Conservation (phyloP, 805 yeast species). For the Vanderwaltozyma yarrowii region DNA sequence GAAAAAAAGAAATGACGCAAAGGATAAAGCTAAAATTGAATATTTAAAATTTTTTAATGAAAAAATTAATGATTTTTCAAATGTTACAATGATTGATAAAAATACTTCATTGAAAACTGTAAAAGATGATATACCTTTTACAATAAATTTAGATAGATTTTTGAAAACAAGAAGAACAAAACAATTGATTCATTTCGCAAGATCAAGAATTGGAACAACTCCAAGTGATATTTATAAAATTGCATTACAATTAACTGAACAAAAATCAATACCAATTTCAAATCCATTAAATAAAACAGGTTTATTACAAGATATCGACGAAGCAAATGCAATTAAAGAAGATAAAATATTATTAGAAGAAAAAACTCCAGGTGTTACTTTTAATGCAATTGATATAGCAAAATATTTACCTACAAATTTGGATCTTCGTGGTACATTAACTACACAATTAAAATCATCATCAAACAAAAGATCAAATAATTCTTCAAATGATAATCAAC, state of each 20-base stretch:
- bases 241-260: constrained; percentile 51
- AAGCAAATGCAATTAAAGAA: constrained; percentile 20
- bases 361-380: constrained; percentile 25
- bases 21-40: constrained; percentile 34
- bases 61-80: constrained; percentile 18
- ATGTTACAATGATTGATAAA: constrained; percentile 24
- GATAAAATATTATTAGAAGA: constrained; percentile 26
- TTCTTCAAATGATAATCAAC: constrained; percentile 7
- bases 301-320: constrained; percentile 40
- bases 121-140: constrained; percentile 40
- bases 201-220: constrained; percentile 58
- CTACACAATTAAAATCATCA: constrained; percentile 27
- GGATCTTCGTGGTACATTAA: constrained; percentile 38
- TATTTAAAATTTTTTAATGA: constrained; percentile 30
- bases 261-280: constrained; percentile 34
- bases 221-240: constrained; percentile 54
- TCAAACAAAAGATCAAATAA: constrained; percentile 26
- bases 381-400: constrained; percentile 37
- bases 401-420: constrained; percentile 33
- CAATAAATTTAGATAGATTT: constrained; percentile 56
- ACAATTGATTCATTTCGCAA: constrained; percentile 52
- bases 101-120: constrained; percentile 34
- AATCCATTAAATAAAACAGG: constrained; percentile 40
- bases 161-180: constrained; percentile 54
- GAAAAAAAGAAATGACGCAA: constrained; percentile 51